These are phyloP conservation scores for Cutaneotrichosporon sp. DNA, from an alignment of 1,284 basidiomycete genomes.

Conservation along the genomic window DNA sequence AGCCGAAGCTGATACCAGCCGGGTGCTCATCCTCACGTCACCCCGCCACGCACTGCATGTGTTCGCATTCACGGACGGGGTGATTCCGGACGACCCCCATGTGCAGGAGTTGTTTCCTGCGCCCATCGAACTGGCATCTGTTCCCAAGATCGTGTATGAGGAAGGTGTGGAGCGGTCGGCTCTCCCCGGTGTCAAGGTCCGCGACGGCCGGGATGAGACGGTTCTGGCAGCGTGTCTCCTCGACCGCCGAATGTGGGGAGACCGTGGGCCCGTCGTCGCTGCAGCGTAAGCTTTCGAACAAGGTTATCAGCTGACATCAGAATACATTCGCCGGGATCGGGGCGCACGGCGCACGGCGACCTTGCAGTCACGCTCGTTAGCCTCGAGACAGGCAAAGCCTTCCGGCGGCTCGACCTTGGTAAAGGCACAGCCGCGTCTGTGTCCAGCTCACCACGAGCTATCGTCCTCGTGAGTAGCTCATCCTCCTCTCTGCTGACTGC, in stretches of 20 bases:
- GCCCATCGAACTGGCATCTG: slow-evolving; percentile 34
- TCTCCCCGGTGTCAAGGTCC: not conserved
- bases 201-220: not conserved
- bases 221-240: slow-evolving; percentile 15
- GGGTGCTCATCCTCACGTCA: slow-evolving; percentile 27
- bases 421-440: slow-evolving; percentile 22
- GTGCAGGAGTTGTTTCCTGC: slow-evolving; percentile 28
- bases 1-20: slow-evolving; percentile 16
- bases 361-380: slow-evolving; percentile 27
- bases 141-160: slow-evolving; percentile 26
- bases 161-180: slow-evolving; percentile 3
- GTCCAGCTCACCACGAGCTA: slow-evolving; percentile 15
- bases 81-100: slow-evolving; percentile 33
- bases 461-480: slow-evolving; percentile 30
- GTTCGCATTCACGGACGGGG: slow-evolving; percentile 20
- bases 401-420: slow-evolving; percentile 31
- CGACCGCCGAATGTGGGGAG: slow-evolving; percentile 5
- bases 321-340: not conserved
- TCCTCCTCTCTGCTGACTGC: not conserved
- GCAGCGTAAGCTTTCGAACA: slow-evolving; percentile 20
- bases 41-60: slow-evolving; percentile 30
- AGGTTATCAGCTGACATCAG: not conserved
- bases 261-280: slow-evolving; percentile 18
- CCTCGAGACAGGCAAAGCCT: slow-evolving; percentile 24
- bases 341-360: not conserved